These are phyloP conservation scores for Daphne laureola DNA, from an alignment of 441 rosid species.

Conservation along the genomic window DNA sequence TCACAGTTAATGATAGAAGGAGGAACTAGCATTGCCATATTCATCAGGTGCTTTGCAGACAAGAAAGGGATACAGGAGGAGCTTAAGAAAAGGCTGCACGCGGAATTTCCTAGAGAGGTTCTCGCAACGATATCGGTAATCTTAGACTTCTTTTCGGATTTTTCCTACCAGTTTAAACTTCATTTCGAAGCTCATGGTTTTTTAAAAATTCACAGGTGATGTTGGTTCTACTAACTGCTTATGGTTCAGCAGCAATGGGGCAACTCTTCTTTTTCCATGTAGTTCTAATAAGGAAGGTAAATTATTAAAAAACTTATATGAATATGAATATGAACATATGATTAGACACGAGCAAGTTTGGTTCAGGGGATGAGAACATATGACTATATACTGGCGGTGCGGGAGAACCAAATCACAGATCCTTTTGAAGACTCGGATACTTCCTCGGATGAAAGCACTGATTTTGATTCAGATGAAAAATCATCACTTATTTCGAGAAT, in stretches of 20 bases:
- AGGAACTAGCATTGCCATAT: slow-evolving; percentile 80
- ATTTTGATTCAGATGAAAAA: slow-evolving; percentile 73
- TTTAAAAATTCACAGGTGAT: slow-evolving; percentile 47
- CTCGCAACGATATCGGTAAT: slow-evolving; percentile 79
- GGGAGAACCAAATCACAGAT: slow-evolving; percentile 63
- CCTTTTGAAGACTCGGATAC: slow-evolving; percentile 71
- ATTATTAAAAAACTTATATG: too few species aligned
- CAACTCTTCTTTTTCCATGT: slow-evolving; percentile 93
- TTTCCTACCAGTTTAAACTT: neutral
- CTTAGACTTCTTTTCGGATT: slow-evolving; percentile 3
- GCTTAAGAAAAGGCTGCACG: slow-evolving; percentile 42
- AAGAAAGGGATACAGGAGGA: slow-evolving; percentile 75
- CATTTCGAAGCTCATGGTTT: slow-evolving; percentile 7
- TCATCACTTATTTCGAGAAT: slow-evolving; percentile 50
- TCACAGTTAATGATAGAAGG: slow-evolving; percentile 81
- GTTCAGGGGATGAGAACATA: slow-evolving; percentile 92
- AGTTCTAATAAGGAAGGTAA: slow-evolving; percentile 90
- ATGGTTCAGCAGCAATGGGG: slow-evolving; percentile 92
- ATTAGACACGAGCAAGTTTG: too few species aligned
- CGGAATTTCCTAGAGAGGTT: slow-evolving; percentile 65
- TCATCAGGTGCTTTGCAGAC: slow-evolving; percentile 80
- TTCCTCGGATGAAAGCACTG: slow-evolving; percentile 74
- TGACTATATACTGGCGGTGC: slow-evolving; percentile 94
- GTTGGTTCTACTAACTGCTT: slow-evolving; percentile 67
- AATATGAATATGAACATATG: too few species aligned